Evolutionary conservation across 441 rosid genomes (phyloP), one percentile per base, ranked within the genome.

Genomic region (Bruguiera hainesii): DNA sequence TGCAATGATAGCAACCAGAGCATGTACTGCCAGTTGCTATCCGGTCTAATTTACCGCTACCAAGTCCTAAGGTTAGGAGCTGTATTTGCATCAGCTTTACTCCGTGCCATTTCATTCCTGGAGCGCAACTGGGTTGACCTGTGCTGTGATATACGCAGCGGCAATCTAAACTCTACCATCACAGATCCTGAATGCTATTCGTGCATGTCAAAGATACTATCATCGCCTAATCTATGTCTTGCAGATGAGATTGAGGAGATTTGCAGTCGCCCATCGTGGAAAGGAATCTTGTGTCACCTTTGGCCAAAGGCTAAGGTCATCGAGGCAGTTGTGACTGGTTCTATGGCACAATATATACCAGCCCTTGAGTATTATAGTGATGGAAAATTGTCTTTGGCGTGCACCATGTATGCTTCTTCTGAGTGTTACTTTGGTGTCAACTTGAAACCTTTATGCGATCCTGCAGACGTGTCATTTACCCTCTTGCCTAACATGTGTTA

Each of bases 331-430:
- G 91, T 93, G 71, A 93, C 98, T 5, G 97, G 97, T 7, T 86
- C 98, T 8, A 93, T 93, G 98, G 88, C 98, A 20, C 98, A 93
- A 5, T 93, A 90, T 76, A 75, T 93, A 76, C 88, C 97, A 9
- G 79, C 93, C 15, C 86, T 93, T 2, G 79, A 87, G 57, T 82
- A 82, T 64, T 87, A 85, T 50, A 84, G 94, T 64, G 89, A 74
- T 10, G 86, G 85, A 60, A 90, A 85, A 84, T 68, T 90, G 77
- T 96, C 96, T 7, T 71, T 89, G 82, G 92, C 86, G 48, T 87
- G 90, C 70, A 80, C 97, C 18, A 93, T 93, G 98, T 93, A 93
- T 71, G 98, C 98, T 69, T 90, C 98, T 33, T 92, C 98, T 1
- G 98, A 92, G 82, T 86, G 91, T 69, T 92, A 90, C 78, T 85